Evolutionary conservation across 2,329 filamentous ascomycete genomes (phyloP).

Genomic region (Sclerotinia trifoliorum): DNA sequence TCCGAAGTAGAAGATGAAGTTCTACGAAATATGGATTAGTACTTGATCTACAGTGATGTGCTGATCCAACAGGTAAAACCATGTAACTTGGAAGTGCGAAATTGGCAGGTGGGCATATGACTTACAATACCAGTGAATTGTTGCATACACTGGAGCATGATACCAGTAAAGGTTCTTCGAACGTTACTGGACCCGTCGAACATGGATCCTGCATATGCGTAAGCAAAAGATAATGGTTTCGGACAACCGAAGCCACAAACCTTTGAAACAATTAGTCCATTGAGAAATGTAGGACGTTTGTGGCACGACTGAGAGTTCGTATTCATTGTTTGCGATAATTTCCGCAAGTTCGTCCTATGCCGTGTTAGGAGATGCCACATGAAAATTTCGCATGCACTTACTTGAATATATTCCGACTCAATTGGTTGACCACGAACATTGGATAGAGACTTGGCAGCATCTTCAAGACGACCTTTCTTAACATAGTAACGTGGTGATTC

Average conservation of each 20-base stretch:
- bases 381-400: background rate
- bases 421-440: constrained; percentile 71
- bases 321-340: constrained; percentile 86
- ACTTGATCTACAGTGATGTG: background rate
- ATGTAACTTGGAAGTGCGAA: background rate
- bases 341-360: constrained; percentile 66
- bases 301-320: constrained; percentile 71
- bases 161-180: constrained; percentile 69
- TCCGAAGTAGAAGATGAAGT: constrained; percentile 89
- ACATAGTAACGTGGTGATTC: constrained; percentile 86
- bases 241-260: constrained; percentile 57
- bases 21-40: constrained; percentile 40
- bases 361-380: background rate
- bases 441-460: constrained; percentile 61
- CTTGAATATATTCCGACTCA: constrained; percentile 72
- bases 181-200: constrained; percentile 49
- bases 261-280: constrained; percentile 69
- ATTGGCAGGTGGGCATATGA: background rate
- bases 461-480: constrained; percentile 68
- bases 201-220: constrained; percentile 40
- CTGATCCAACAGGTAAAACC: background rate
- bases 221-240: constrained; percentile 76
- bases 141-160: constrained; percentile 77
- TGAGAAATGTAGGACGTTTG: constrained; percentile 61
- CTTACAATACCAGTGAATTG: constrained; percentile 64